phyloP scores from a whole-genome alignment of 2,329 filamentous ascomycete species.

The Penicillium sclerotiorum region DNA sequence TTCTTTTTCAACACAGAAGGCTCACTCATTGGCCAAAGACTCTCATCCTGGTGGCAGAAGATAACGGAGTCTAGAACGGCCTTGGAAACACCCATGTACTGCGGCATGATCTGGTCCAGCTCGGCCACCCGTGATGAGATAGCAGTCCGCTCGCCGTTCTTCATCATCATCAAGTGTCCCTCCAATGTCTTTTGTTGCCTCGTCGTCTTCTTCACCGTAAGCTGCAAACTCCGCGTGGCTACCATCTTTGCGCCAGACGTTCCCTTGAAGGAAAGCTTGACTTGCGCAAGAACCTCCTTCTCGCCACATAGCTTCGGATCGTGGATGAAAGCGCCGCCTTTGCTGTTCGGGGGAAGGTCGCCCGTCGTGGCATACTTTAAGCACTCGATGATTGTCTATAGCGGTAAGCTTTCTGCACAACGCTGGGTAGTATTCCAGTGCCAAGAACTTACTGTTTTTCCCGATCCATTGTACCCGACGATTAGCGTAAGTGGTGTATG shows the following conservation, averaged over 20 bases:
- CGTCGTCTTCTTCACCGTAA: conserved; percentile 80
- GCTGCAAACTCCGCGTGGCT: conserved; percentile 78
- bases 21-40: conserved; percentile 93
- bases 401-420: conserved; percentile 6
- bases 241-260: conserved; percentile 80
- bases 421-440: not conserved
- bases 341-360: conserved; percentile 86
- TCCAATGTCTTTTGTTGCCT: conserved; percentile 83
- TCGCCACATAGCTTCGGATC: conserved; percentile 88
- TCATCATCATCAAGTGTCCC: conserved; percentile 71
- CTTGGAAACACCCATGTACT: conserved; percentile 83
- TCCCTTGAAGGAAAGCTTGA: conserved; percentile 83
- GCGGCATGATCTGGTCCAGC: conserved; percentile 80
- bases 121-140: conserved; percentile 81
- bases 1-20: conserved; percentile 83
- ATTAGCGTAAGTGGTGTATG: conserved; percentile 91
- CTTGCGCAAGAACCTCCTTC: conserved; percentile 85
- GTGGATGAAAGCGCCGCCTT: conserved; percentile 90
- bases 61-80: conserved; percentile 94
- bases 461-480: conserved; percentile 95
- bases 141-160: conserved; percentile 76
- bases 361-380: conserved; percentile 98
- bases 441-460: conserved; percentile 73
- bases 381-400: conserved; percentile 89
- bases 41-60: conserved; percentile 98